Evolutionary conservation across 192 early-diverging fungal species (phyloP), one percentile per base, ranked within the genome.

Genomic region (Blastocladiella britannica): DNA sequence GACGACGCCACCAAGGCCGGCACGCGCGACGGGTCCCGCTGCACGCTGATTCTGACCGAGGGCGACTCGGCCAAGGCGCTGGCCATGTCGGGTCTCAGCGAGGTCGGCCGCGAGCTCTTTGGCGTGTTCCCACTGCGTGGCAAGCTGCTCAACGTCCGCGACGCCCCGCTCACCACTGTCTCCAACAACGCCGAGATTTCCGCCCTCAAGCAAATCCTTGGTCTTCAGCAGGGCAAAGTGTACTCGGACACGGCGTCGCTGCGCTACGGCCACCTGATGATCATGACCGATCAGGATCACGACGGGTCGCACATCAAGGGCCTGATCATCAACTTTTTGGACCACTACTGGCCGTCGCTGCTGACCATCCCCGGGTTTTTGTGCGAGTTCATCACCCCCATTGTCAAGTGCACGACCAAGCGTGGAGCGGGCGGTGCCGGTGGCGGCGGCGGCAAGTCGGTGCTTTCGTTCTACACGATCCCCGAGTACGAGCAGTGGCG

Each of bases 201-300:
- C 43, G 68, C 77, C 55, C 82, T 98, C 63, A 98, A 95, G 63
- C 67, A 85, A 64, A 98, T 98, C 63, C 77, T 98, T 51, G 92
- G 92, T 29, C 68, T 98, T 28, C 82, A 92, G 71, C 88, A 91
- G 52, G 83, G 80, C 54, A 78, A 77, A 58, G 76, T 72, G 18
- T 97, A 97, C 65, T 72, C 74, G 26, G 76, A 73, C 30, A 67
- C 74, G 0, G 69, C 83, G 25, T 72, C 82, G 26, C 70, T 97
- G 67, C 77, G 94, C 54, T 98, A 98, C 65, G 94, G 92, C 0
- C 81, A 85, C 55, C 71, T 98, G 12, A 93, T 98, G 82, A 91
- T 95, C 56, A 98, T 98, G 94, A 87, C 92, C 4, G 94, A 98
- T 82, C 94, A 93, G 78, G 90, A 93, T 76, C 83, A 90, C 55